Percentiles rank a stretch among this genome's conserved stretches.
These are phyloP conservation scores for Petunia secreta DNA, from an alignment of 257 asterid species.

Conservation along the genomic window DNA sequence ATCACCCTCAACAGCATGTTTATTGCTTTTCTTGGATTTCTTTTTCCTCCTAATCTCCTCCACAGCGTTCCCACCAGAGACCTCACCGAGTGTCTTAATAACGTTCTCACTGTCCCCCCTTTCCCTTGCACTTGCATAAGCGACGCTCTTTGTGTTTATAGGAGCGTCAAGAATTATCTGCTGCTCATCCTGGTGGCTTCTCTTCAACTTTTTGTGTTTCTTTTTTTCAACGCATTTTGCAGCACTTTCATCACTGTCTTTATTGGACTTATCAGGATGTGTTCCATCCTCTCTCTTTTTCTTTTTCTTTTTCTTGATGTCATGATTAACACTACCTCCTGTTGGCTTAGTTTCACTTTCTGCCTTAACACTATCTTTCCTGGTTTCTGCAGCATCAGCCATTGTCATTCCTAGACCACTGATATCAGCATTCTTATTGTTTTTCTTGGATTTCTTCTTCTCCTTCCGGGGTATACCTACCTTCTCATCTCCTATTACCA, in stretches of 20 bases:
- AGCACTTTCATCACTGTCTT: background rate
- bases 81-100: background rate
- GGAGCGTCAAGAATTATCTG: background rate
- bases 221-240: background rate
- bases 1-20: background rate
- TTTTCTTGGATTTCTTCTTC: conserved; percentile 24
- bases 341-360: background rate
- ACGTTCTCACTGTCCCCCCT: background rate
- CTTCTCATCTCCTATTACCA: conserved; percentile 18
- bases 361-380: background rate
- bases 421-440: conserved; percentile 9
- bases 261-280: background rate
- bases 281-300: conserved; percentile 1
- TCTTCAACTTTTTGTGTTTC: conserved; percentile 21
- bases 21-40: conserved; percentile 17
- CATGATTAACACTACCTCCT: background rate
- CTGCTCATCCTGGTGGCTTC: background rate
- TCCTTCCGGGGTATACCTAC: background rate
- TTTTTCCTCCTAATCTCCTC: conserved; percentile 1
- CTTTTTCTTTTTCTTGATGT: background rate
- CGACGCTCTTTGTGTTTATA: background rate
- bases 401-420: background rate
- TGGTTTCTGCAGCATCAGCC: background rate
- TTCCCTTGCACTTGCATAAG: conserved; percentile 7
- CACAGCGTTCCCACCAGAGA: background rate